Evolutionary conservation across 305 asterid genomes (phyloP).

Genomic region (Ilex paraguariensis): DNA sequence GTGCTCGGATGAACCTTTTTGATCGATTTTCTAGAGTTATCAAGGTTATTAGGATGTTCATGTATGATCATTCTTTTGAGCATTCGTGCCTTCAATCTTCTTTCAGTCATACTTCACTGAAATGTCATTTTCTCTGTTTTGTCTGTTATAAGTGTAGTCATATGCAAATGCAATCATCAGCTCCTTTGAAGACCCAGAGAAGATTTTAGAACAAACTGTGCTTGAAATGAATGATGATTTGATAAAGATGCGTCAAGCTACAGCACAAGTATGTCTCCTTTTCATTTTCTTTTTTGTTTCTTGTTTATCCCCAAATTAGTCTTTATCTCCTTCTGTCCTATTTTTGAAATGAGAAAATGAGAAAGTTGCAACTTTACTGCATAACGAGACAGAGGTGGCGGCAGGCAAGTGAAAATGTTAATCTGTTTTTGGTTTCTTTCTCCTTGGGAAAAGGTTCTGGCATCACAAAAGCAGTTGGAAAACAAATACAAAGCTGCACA

Average conservation of each 20-base stretch:
- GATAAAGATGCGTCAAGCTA: constrained; percentile 96
- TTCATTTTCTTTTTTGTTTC: constrained; percentile 9
- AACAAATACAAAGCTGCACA: constrained; percentile 87
- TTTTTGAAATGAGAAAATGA: neutral
- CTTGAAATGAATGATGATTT: constrained; percentile 87
- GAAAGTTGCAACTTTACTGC: too few relatives aligned
- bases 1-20: constrained; percentile 71
- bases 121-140: constrained; percentile 22
- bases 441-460: constrained; percentile 61
- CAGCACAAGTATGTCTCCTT: constrained; percentile 70
- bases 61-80: constrained; percentile 3
- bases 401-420: constrained; percentile 9
- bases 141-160: constrained; percentile 49
- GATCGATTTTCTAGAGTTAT: constrained; percentile 69
- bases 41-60: constrained; percentile 22
- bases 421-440: constrained; percentile 15
- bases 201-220: constrained; percentile 91
- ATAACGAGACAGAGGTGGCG: neutral
- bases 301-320: neutral
- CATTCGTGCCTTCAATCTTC: constrained; percentile 2
- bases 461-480: constrained; percentile 93
- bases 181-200: constrained; percentile 93
- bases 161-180: constrained; percentile 93
- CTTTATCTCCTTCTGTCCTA: constrained; percentile 4
- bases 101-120: constrained; percentile 4